phyloP scores from a whole-genome alignment of 208 protist genomes.

The Leishmania guyanensis region DNA sequence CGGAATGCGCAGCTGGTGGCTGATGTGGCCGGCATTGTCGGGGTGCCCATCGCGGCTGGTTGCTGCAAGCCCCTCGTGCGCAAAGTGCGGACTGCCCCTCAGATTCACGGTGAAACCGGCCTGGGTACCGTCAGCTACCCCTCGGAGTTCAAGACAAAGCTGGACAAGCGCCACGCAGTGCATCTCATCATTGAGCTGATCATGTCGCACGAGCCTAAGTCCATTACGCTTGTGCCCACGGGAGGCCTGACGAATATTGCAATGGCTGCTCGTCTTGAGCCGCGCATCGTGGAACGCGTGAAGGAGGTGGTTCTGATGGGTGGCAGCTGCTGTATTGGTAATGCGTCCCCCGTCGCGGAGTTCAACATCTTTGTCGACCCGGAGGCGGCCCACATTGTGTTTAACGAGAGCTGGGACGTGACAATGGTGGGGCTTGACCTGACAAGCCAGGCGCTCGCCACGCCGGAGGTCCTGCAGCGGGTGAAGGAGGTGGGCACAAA shows the following conservation, averaged over 20 bases:
- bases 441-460: slow-evolving; percentile 74
- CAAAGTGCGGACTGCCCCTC: slow-evolving; percentile 32
- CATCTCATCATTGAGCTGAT: slow-evolving; percentile 59
- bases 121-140: slow-evolving; percentile 52
- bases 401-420: slow-evolving; percentile 57
- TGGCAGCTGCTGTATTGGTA: slow-evolving; percentile 61
- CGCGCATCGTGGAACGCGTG: slow-evolving; percentile 68
- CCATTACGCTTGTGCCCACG: slow-evolving; percentile 64
- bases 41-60: slow-evolving; percentile 54
- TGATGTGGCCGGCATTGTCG: slow-evolving; percentile 39
- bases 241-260: slow-evolving; percentile 87
- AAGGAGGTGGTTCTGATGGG: slow-evolving; percentile 85
- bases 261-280: slow-evolving; percentile 66
- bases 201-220: slow-evolving; percentile 54
- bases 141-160: slow-evolving; percentile 16
- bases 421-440: slow-evolving; percentile 88
- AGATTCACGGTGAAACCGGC: slow-evolving; percentile 80
- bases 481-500: slow-evolving; percentile 45
- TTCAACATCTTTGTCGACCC: slow-evolving; percentile 84
- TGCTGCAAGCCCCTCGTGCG: slow-evolving; percentile 50
- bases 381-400: slow-evolving; percentile 80
- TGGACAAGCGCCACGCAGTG: slow-evolving; percentile 57
- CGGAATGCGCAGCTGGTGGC: slow-evolving; percentile 59
- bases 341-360: slow-evolving; percentile 65
- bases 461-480: slow-evolving; percentile 40